phyloP scores from a whole-genome alignment of 2,329 filamentous ascomycete species.

The Sodiomyces alkalinus region DNA sequence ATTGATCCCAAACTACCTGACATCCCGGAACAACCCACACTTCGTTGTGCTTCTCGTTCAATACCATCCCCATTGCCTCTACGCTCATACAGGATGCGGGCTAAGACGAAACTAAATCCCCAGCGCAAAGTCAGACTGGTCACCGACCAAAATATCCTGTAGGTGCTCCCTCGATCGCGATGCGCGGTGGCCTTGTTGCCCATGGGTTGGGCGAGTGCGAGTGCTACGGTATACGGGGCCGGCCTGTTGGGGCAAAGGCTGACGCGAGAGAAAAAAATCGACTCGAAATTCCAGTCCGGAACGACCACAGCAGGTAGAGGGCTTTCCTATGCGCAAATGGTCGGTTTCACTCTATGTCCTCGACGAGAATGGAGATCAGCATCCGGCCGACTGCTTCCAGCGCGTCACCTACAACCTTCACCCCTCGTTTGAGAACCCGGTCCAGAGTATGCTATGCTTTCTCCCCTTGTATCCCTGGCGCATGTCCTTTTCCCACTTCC shows the following conservation, averaged over 20 bases:
- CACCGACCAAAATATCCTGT: slow-evolving; percentile 83
- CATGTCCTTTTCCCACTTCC: too few species aligned
- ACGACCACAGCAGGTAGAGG: slow-evolving; percentile 67
- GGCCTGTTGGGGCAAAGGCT: slow-evolving; percentile 3
- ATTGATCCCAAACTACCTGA: too few species aligned
- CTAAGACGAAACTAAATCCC: too few species aligned
- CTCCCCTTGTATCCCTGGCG: not conserved
- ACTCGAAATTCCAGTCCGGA: slow-evolving; percentile 32
- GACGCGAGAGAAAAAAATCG: not conserved
- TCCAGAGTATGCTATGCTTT: slow-evolving; percentile 70
- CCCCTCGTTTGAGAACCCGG: slow-evolving; percentile 78
- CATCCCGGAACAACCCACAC: too few species aligned
- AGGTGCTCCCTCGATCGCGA: too few species aligned
- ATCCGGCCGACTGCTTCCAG: slow-evolving; percentile 72
- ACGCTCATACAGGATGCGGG: too few species aligned
- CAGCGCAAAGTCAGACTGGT: slow-evolving; percentile 87
- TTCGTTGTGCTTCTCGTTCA: too few species aligned
- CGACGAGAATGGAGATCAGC: slow-evolving; percentile 73
- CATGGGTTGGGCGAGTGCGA: too few species aligned
- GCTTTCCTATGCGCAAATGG: slow-evolving; percentile 89
- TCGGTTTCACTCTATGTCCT: slow-evolving; percentile 72
- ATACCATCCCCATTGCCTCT: not conserved
- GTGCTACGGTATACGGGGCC: too few species aligned
- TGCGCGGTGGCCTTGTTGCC: too few species aligned
- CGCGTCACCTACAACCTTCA: slow-evolving; percentile 90